Conservation (phyloP, 305 asterid genomes). For the Withania somnifera region DNA sequence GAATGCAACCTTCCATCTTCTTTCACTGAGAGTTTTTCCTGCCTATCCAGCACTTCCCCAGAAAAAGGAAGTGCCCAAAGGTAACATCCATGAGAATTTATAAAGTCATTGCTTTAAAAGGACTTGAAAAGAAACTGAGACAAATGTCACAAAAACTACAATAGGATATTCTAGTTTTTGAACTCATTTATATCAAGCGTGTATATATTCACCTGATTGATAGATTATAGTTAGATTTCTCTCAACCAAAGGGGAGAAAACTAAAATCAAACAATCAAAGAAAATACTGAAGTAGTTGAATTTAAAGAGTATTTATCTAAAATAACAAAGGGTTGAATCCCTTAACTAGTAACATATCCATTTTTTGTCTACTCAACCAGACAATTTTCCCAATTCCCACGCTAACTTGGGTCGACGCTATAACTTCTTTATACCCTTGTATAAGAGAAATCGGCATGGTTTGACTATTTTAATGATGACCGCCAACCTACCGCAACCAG, state of each 20-base stretch:
- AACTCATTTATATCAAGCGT: background rate
- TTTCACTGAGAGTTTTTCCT: slow-evolving; percentile 77
- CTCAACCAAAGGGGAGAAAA: background rate
- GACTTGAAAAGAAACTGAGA: background rate
- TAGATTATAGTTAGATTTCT: background rate
- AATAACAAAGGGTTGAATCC: background rate
- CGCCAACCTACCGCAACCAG: background rate
- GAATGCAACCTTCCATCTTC: slow-evolving; percentile 94
- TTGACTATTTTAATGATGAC: background rate
- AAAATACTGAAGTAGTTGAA: background rate
- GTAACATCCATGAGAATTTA: background rate
- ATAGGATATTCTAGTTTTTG: background rate
- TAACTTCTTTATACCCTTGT: background rate
- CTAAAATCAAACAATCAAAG: background rate
- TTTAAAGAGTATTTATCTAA: background rate
- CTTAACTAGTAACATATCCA: background rate
- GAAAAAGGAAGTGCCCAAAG: background rate
- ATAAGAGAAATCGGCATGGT: background rate
- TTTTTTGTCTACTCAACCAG: background rate
- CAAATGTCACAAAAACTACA: background rate
- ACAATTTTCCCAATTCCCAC: background rate
- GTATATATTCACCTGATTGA: background rate
- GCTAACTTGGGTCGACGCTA: background rate
- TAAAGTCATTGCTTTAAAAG: background rate
- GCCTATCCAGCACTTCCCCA: slow-evolving; percentile 31